phyloP scores from a whole-genome alignment of 2,329 filamentous ascomycete species.

The Clarireedia monteithiana region DNA sequence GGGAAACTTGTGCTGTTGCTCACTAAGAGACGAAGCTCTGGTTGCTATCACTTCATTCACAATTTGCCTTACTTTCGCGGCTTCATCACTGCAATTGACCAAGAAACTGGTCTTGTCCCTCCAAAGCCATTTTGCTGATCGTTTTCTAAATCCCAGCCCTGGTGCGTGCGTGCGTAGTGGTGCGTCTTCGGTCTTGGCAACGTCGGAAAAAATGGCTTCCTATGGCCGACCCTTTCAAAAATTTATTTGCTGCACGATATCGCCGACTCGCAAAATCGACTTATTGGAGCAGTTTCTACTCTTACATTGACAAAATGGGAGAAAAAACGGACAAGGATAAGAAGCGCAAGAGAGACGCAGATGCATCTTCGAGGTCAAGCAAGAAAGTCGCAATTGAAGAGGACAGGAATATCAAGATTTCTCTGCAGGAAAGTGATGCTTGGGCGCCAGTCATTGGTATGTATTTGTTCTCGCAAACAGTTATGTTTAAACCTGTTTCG shows the following conservation, averaged over 20 bases:
- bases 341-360: constrained; percentile 47
- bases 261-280: too few species aligned
- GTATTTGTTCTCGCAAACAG: constrained; percentile 5
- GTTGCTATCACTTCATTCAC: too few species aligned
- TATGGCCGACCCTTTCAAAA: constrained; percentile 1
- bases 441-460: constrained; percentile 49
- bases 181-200: not conserved
- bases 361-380: constrained; percentile 35
- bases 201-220: constrained; percentile 12
- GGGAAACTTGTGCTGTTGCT: too few species aligned
- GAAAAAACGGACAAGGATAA: constrained; percentile 23
- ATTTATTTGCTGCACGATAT: constrained; percentile 2
- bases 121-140: not conserved
- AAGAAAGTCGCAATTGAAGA: constrained; percentile 43
- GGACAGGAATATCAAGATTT: constrained; percentile 35
- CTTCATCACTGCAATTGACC: too few species aligned
- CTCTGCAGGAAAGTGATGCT: constrained; percentile 37
- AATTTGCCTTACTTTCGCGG: too few species aligned
- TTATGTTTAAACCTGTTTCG: too few species aligned
- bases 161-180: not conserved
- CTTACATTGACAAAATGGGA: constrained; percentile 18
- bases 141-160: not conserved
- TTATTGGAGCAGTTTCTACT: too few species aligned
- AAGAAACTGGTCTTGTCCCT: too few species aligned
- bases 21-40: too few species aligned